A percentile compares a stretch with the other conserved stretches of the same genome.
Conservation (phyloP, 257 asterid genomes). For the Datura wrightii region DNA sequence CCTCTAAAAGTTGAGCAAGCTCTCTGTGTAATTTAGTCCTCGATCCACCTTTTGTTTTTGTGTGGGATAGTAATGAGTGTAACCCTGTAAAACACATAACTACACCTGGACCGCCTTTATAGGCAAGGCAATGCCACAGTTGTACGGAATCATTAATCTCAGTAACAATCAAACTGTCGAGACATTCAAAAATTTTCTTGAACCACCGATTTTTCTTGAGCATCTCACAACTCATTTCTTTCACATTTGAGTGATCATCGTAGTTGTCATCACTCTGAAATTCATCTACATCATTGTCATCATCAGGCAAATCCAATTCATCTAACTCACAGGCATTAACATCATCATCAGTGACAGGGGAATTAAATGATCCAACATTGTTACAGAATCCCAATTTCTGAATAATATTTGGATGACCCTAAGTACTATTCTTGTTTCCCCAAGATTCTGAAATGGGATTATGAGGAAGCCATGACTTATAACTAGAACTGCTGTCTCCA, state of each 20-base stretch:
- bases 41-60: slow-evolving; percentile 52
- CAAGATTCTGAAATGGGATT: slow-evolving; percentile 40
- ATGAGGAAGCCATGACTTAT: slow-evolving; percentile 48
- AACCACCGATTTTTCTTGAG: slow-evolving; percentile 60
- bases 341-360: background rate
- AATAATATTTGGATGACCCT: background rate
- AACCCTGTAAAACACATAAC: slow-evolving; percentile 67
- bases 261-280: slow-evolving; percentile 51
- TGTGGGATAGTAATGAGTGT: slow-evolving; percentile 60
- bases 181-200: slow-evolving; percentile 47
- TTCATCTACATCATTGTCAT: slow-evolving; percentile 57
- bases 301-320: slow-evolving; percentile 25
- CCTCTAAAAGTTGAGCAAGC: slow-evolving; percentile 60
- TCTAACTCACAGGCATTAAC: background rate
- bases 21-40: slow-evolving; percentile 68
- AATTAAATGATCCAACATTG: slow-evolving; percentile 49
- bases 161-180: slow-evolving; percentile 52
- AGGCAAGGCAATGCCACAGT: slow-evolving; percentile 79
- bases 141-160: slow-evolving; percentile 61
- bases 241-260: slow-evolving; percentile 56
- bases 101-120: slow-evolving; percentile 76
- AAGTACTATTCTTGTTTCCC: background rate
- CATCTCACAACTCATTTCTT: slow-evolving; percentile 58
- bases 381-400: slow-evolving; percentile 45
- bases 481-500: slow-evolving; percentile 37